Evolutionary conservation across 179 eudicot species (phyloP), one percentile per base, ranked within the genome.

Genomic region (Camellia oleifera): DNA sequence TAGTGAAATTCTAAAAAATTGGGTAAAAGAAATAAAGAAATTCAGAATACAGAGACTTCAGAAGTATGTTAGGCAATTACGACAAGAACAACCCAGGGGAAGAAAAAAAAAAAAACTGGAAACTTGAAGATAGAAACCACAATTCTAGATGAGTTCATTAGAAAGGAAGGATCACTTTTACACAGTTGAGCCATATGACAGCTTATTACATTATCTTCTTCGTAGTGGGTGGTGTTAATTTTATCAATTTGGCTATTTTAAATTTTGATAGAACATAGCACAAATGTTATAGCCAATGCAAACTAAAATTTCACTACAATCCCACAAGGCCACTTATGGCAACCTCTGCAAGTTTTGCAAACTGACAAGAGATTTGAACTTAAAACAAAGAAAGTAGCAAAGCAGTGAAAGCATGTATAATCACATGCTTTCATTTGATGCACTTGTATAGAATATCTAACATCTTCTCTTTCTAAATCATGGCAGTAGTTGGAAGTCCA

Each of bases 401-500:
- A 75, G 26, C 32, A 3, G 15, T 7, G 50, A 64, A 48, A 26
- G 77, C 62, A 66, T 66, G 26, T 42, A 42, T 42, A n/a, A 32
- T n/a, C 32, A 57, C n/a, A 12, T 18, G 48, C 20, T 69, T 23
- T 40, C 69, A 71, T 52, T 45, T 32, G 54, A 17, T 45, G 3
- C 17, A 42, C 76, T 44, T 11, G 10, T 72, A 23, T 20, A 10
- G 17, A 15, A 64, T 20, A 40, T 63, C 52, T 67, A 11, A 75
- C 12, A 32, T 62, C 7, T 58, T 84, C 67, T 26, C 20, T 7
- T 56, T 56, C n/a, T 42, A 17, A 23, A 14, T 48, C 44, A 46
- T 56, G 53, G 57, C 18, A 85, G 77, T 79, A 90, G 95, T 80
- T 84, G 88, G 85, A 74, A 86, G 83, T 79, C 64, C 89, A 80